Evolutionary conservation across 1,284 basidiomycete genomes (phyloP).

Genomic region (Melanopsichium pennsylvanicum): DNA sequence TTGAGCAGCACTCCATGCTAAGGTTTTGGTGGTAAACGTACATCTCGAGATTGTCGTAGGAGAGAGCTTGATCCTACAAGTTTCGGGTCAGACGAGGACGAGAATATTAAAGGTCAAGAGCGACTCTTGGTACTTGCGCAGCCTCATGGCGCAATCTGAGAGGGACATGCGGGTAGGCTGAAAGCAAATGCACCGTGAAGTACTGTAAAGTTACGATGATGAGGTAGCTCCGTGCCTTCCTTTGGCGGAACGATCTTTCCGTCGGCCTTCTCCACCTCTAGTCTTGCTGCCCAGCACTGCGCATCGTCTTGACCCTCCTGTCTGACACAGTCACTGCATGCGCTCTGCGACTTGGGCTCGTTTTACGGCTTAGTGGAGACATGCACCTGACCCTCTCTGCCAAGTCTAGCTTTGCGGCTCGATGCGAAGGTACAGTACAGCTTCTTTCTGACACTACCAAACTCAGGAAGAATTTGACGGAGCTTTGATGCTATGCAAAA

Average conservation of each 20-base stretch:
- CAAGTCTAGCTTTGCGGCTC: neutral
- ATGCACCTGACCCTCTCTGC: conserved; percentile 15
- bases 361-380: neutral
- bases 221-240: conserved; percentile 13
- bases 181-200: neutral
- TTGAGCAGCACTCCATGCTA: no score
- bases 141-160: no score
- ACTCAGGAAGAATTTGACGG: no score
- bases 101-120: neutral
- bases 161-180: neutral
- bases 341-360: conserved; percentile 4
- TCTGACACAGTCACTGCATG: neutral
- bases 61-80: conserved; percentile 2
- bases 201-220: no score
- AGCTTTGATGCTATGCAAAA: neutral
- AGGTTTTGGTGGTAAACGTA: no score
- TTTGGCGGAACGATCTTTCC: neutral
- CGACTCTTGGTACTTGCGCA: conserved; percentile 11
- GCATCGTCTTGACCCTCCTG: conserved; percentile 3
- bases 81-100: neutral
- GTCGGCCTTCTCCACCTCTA: neutral
- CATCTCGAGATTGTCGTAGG: neutral
- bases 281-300: no score
- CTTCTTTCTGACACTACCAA: no score
- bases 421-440: no score